phyloP scores from a whole-genome alignment of 2,329 filamentous ascomycete genomes.

The Arachnopeziza araneosa region DNA sequence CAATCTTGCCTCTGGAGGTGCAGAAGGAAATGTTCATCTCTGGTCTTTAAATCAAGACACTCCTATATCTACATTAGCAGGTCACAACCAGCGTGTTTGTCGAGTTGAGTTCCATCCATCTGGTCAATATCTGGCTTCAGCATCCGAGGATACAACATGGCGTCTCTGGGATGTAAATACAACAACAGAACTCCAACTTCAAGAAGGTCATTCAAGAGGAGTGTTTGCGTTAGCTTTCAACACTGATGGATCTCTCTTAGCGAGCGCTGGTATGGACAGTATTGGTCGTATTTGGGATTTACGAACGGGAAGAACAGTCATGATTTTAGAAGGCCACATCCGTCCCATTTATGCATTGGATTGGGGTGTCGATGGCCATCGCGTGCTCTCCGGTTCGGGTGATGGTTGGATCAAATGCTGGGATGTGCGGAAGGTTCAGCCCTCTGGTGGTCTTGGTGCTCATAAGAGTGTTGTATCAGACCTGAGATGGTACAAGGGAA shows the following conservation, averaged over 20 bases:
- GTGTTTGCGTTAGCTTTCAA: constrained; percentile 91
- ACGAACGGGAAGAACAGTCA: constrained; percentile 84
- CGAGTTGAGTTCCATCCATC: constrained; percentile 93
- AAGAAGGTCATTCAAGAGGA: constrained; percentile 92
- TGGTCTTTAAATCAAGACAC: constrained; percentile 88
- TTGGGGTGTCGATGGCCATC: constrained; percentile 86
- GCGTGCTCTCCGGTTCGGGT: constrained; percentile 86
- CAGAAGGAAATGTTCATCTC: constrained; percentile 79
- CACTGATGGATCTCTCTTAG: constrained; percentile 80
- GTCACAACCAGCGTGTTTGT: constrained; percentile 83
- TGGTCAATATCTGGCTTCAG: constrained; percentile 82
- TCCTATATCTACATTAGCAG: constrained; percentile 73
- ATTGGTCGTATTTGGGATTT: constrained; percentile 95
- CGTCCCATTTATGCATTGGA: constrained; percentile 90
- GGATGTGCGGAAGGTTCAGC: constrained; percentile 87
- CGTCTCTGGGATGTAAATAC: constrained; percentile 90
- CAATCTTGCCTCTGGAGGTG: constrained; percentile 86
- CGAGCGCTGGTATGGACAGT: constrained; percentile 89
- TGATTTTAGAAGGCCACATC: constrained; percentile 85
- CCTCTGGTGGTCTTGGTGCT: constrained; percentile 79
- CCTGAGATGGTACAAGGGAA: constrained; percentile 86
- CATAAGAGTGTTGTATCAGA: constrained; percentile 91
- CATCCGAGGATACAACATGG: constrained; percentile 96
- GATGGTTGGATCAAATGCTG: constrained; percentile 98
- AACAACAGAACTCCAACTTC: constrained; percentile 74